Evolutionary conservation across 2,329 filamentous ascomycete genomes (phyloP), one percentile per base, ranked within the genome.

Genomic region (Rhynchosporium graminicola): DNA sequence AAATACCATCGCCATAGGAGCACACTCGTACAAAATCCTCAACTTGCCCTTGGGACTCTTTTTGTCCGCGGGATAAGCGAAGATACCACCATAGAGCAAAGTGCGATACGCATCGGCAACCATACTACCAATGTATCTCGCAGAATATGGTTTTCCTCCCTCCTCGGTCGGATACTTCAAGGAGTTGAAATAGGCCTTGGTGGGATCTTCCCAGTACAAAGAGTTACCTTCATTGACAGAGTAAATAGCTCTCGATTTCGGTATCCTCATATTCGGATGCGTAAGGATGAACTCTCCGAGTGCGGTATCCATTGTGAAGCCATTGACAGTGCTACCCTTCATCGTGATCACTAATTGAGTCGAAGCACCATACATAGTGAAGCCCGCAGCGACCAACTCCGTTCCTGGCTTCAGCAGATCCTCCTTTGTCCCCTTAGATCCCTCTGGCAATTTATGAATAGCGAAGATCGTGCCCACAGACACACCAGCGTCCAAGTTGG

Each of bases 311-410:
- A 99, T 87, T 31, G 95, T 99, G 83, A 99, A 99, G 73, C 95
- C 95, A 79, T 98, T 97, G 78, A 99, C 95, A 65, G 80, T 85
- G 67, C 93, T 91, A 69, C 88, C 91, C 78, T 89, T 91, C 92
- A 98, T 97, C 70, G 95, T 99, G 75, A 99, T 90, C 73, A 99
- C 95, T 51, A 99, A 84, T 80, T 98, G 94, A 3, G 95, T 88
- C 3, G 93, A 97, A 70, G 95, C 95, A 74, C 95, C 95, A 79
- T 99, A 99, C 95, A 99, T 99, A 78, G 95, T 99, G 84, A 99
- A 99, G n/a, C 95, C 95, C 28, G 91, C 88, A 42, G 95, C 94
- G 26, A 98, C 85, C 69, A 98, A 86, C 78, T 97, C 93, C 1
- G 90, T 94, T 61, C 95, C 95, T 0, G 95, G 90, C 77, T 87